These are phyloP conservation scores for Diaporthe humulicola DNA, from an alignment of 2,329 filamentous ascomycete genomes.

Conservation along the genomic window DNA sequence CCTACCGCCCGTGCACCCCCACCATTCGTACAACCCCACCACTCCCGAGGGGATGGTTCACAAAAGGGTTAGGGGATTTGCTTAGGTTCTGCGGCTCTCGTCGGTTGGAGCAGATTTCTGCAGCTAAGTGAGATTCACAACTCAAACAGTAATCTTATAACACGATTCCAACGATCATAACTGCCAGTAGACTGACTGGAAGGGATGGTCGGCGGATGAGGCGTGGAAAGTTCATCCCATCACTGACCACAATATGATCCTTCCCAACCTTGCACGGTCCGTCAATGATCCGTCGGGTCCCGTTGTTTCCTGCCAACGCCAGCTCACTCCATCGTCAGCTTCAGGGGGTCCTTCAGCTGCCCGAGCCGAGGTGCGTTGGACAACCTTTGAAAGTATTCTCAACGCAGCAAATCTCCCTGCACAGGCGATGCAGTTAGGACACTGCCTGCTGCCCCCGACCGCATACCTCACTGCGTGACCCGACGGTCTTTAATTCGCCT, in stretches of 20 bases:
- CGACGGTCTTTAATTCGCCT: neutral
- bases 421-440: neutral
- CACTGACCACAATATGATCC: conserved; percentile 14
- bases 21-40: neutral
- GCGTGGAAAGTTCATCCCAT: neutral
- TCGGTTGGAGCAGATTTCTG: neutral
- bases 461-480: neutral
- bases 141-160: too few relatives aligned
- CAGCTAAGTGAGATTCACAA: neutral
- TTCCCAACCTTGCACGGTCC: conserved; percentile 23
- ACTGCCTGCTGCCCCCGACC: neutral
- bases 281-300: conserved; percentile 27
- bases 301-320: conserved; percentile 9
- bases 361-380: too few relatives aligned
- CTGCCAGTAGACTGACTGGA: too few relatives aligned
- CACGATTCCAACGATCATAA: neutral
- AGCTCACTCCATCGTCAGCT: conserved; percentile 20
- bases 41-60: neutral
- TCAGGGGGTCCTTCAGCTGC: neutral
- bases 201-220: neutral
- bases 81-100: neutral
- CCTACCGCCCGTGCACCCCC: too few relatives aligned
- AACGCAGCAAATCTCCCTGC: neutral
- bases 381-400: neutral
- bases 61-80: neutral